Evolutionary conservation across 179 eudicot genomes (phyloP).

Genomic region (Amaranthus tricolor): DNA sequence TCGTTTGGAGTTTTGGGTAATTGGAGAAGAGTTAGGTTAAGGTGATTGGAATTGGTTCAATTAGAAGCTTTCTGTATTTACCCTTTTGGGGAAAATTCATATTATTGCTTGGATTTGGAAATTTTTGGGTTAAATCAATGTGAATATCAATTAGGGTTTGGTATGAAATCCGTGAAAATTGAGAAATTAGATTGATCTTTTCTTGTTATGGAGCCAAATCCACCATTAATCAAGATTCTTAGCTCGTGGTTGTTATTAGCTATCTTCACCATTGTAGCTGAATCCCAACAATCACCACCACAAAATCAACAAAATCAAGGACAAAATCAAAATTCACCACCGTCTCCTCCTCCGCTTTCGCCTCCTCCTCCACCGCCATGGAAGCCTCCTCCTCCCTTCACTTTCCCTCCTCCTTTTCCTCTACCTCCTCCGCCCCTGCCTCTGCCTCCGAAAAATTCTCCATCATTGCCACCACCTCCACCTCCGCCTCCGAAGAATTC

Average conservation of each 20-base stretch:
- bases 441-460: neutral
- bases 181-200: neutral
- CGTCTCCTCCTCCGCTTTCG: neutral
- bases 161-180: slow-evolving; percentile 15
- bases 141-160: slow-evolving; percentile 16
- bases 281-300: slow-evolving; percentile 33
- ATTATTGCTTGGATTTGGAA: neutral
- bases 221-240: slow-evolving; percentile 32
- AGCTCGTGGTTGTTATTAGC: slow-evolving; percentile 31
- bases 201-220: slow-evolving; percentile 33
- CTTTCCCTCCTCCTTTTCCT: slow-evolving; percentile 6
- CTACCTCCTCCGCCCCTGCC: slow-evolving; percentile 17
- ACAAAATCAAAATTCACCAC: neutral
- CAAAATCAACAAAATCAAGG: neutral
- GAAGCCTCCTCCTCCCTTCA: neutral
- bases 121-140: neutral
- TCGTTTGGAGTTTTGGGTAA: neutral
- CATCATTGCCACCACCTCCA: slow-evolving; percentile 9
- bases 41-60: neutral
- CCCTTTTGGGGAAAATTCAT: neutral
- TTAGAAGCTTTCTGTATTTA: neutral
- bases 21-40: neutral
- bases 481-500: slow-evolving; percentile 26
- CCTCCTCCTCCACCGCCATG: slow-evolving; percentile 13
- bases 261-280: slow-evolving; percentile 29